A percentile compares a stretch with the other conserved stretches of the same genome.
Conservation (phyloP, 495 filamentous ascomycete genomes). For the Trichoderma orchidacearum region DNA sequence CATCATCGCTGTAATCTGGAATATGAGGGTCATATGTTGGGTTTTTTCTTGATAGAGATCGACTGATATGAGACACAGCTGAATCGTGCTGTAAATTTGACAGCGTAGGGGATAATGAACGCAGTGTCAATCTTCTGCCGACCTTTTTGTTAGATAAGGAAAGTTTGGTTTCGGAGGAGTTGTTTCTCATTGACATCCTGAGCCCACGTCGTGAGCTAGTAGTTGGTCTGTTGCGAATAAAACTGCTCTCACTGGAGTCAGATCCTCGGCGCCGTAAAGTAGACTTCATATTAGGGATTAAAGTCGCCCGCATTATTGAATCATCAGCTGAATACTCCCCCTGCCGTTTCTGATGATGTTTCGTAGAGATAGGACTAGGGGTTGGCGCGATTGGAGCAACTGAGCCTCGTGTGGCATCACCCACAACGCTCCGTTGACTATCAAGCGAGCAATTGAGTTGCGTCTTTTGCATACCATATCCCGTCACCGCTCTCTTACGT, state of each 20-base stretch:
- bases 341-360: background rate
- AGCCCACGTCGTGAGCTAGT: background rate
- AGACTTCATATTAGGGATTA: background rate
- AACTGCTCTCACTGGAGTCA: slow-evolving; percentile 34
- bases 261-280: slow-evolving; percentile 24
- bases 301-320: background rate
- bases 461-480: background rate
- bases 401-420: background rate
- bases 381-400: background rate
- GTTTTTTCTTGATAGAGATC: background rate
- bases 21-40: background rate
- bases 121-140: background rate
- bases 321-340: background rate
- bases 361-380: background rate
- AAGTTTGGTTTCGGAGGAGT: background rate
- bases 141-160: background rate
- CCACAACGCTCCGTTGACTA: background rate
- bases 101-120: background rate
- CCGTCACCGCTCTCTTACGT: background rate
- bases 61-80: background rate
- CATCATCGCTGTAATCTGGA: background rate
- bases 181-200: background rate
- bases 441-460: background rate
- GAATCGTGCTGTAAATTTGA: background rate
- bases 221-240: slow-evolving; percentile 22